Evolutionary conservation across 208 protist species (phyloP), one percentile per base, ranked within the genome.

Genomic region (Sergeia podlipaevii): DNA sequence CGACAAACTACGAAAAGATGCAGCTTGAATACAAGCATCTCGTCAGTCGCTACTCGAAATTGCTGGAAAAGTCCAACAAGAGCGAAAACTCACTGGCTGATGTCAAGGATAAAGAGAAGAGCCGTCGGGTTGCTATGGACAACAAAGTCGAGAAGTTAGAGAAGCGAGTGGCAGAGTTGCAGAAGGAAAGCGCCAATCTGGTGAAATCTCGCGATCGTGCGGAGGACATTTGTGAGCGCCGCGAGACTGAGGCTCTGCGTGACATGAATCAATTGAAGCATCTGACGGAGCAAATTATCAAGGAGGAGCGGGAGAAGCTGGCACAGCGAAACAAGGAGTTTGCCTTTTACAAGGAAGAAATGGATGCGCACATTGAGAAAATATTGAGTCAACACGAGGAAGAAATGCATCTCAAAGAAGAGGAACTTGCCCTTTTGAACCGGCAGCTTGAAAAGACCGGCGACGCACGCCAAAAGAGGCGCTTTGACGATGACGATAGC

Each of bases 1-100:
- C 76, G 30, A 60, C 58, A 46, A 70, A 82, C 11, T 70, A 83
- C 43, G 74, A 74, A 45, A 94, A 91, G 34, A 67, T 79, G 24
- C 78, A 77, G 27, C 65, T 89, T 0, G 87, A 94, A 48, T 89
- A 89, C 48, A 77, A 77, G n/a, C 87, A 94, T 43, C 63, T 94
- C 17, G 78, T 80, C 4, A 45, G 74, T 5, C 70, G 67, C 17
- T 62, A 89, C 52, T 82, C 69, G 21, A 56, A 72, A 18, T 65
- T 89, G 24, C 44, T 74, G 5, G 85, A 93, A 65, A 79, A 68
- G 13, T 57, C 52, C 20, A 36, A 55, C 10, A 85, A 80, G 41
- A 66, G 60, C 3, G 67, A 80, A 32, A 70, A 81, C 39, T 74
- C 77, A 44, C 32, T 93, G 32, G 46, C 60, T 7, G 76, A 83